Conservation (phyloP, 495 filamentous ascomycete species). For the Corynascus novoguineensis region DNA sequence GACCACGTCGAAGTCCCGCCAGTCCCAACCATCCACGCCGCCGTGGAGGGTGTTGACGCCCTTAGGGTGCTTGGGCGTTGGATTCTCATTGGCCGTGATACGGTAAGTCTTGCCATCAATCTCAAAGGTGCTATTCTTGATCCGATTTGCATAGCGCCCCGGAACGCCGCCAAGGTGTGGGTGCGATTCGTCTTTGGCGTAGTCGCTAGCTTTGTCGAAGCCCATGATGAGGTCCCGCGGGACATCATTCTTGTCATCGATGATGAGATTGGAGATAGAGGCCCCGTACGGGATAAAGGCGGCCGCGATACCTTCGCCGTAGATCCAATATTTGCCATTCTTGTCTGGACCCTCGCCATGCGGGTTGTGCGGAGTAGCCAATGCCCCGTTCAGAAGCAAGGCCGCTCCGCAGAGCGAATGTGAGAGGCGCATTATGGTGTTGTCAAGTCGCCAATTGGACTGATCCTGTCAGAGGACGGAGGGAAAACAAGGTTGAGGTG, state of each 20-base stretch:
- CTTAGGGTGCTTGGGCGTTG: constrained; percentile 37
- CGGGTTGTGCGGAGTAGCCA: neutral
- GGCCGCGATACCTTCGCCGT: constrained; percentile 64
- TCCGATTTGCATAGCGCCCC: constrained; percentile 80
- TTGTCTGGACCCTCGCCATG: constrained; percentile 29
- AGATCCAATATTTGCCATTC: constrained; percentile 64
- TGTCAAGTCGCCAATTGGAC: neutral
- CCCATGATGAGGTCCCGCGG: constrained; percentile 66
- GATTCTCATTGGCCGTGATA: constrained; percentile 65
- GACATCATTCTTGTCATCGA: constrained; percentile 64
- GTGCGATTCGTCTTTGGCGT: constrained; percentile 59
- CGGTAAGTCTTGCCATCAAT: constrained; percentile 62
- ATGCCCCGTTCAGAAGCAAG: neutral
- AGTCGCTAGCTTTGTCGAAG: constrained; percentile 71
- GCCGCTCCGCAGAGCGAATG: constrained; percentile 6
- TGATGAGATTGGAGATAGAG: constrained; percentile 64
- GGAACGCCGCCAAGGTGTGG: constrained; percentile 74
- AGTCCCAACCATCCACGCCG: constrained; percentile 75
- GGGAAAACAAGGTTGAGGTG: neutral
- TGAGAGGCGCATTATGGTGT: neutral
- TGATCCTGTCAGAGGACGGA: neutral
- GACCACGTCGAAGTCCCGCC: constrained; percentile 73
- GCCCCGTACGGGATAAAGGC: constrained; percentile 76
- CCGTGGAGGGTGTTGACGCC: constrained; percentile 73
- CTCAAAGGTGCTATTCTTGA: constrained; percentile 76